Conservation (phyloP, 352 stramenopile species). For the Pythium sukuiense region DNA sequence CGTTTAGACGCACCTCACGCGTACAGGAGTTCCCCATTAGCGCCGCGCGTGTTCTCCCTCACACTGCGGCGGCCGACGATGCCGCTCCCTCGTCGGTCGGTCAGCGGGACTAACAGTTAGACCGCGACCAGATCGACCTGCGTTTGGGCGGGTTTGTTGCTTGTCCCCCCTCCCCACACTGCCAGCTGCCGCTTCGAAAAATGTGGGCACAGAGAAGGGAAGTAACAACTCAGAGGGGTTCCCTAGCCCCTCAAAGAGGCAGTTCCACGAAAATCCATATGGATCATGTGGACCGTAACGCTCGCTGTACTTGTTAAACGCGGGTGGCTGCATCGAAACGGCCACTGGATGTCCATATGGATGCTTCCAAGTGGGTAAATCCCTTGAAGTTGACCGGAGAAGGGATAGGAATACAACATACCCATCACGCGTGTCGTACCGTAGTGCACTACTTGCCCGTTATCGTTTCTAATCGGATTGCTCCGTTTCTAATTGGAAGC, state of each 20-base stretch:
- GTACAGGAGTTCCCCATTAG: slow-evolving; percentile 35
- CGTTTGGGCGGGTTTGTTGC: slow-evolving; percentile 13
- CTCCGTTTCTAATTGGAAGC: slow-evolving; percentile 40
- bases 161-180: slow-evolving; percentile 3
- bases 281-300: slow-evolving; percentile 1
- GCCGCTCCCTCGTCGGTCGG: not conserved
- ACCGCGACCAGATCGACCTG: not conserved
- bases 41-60: slow-evolving; percentile 8
- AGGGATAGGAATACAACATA: slow-evolving; percentile 4
- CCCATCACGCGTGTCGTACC: slow-evolving; percentile 6
- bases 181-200: slow-evolving; percentile 29
- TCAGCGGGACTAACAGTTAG: not conserved
- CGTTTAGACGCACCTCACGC: slow-evolving; percentile 20
- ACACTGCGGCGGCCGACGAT: slow-evolving; percentile 1
- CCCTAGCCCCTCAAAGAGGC: slow-evolving; percentile 29
- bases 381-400: slow-evolving; percentile 25
- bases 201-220: slow-evolving; percentile 30
- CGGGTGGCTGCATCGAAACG: slow-evolving; percentile 6
- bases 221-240: slow-evolving; percentile 27
- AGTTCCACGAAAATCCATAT: slow-evolving; percentile 26
- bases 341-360: slow-evolving; percentile 14
- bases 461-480: slow-evolving; percentile 27
- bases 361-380: not conserved
- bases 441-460: slow-evolving; percentile 11
- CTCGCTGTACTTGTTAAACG: not conserved